Conservation (phyloP, 306 rosid species). For the Neltuma alba region DNA sequence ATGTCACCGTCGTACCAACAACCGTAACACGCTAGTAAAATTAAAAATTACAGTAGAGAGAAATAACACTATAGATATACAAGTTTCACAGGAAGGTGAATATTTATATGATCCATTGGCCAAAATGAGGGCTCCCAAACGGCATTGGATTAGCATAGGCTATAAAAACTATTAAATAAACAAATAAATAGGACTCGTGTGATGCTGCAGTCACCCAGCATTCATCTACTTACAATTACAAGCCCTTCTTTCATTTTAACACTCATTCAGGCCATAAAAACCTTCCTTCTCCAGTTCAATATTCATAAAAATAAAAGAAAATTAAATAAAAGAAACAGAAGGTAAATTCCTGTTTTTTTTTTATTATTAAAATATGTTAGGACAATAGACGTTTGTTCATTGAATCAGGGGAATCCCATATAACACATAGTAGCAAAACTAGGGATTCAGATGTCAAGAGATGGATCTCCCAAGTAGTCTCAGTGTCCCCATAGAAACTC, state of each 20-base stretch:
- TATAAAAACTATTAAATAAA: too few relatives aligned
- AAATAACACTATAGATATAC: not conserved
- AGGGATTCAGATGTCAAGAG: slow-evolving; percentile 41
- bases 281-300: too few relatives aligned
- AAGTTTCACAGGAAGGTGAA: not conserved
- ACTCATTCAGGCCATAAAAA: too few relatives aligned
- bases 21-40: not conserved
- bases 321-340: slow-evolving; percentile 15
- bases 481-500: slow-evolving; percentile 51
- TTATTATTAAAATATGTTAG: slow-evolving; percentile 42
- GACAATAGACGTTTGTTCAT: slow-evolving; percentile 21
- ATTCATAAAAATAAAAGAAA: too few relatives aligned
- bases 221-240: too few relatives aligned
- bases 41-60: not conserved
- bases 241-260: too few relatives aligned
- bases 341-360: not conserved
- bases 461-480: slow-evolving; percentile 42
- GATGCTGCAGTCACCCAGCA: not conserved
- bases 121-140: too few relatives aligned
- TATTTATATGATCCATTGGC: too few relatives aligned
- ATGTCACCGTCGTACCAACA: not conserved
- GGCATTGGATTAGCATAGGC: too few relatives aligned
- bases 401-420: too few relatives aligned
- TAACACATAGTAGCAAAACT: too few relatives aligned
- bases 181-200: not conserved